Evolutionary conservation across 1,139 yeast genomes (phyloP), one percentile per base, ranked within the genome.

Genomic region (Debaryomyces subglobosus): DNA sequence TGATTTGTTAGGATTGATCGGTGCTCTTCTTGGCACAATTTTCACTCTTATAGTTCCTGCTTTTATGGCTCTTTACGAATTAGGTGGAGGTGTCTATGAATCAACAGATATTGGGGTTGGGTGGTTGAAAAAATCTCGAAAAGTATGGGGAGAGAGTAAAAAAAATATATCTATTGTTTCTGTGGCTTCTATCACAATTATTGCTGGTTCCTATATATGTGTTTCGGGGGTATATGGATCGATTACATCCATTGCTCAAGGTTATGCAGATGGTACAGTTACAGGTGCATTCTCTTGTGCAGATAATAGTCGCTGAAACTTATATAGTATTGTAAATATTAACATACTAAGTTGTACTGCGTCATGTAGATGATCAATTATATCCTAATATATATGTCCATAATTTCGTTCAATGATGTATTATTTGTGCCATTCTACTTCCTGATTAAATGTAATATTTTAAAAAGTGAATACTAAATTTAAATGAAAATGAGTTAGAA

Each of bases 1-100:
- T 20, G 56, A 53, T 45, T 52, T 53, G 37, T 43, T 46, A 30
- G 41, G 41, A 18, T 43, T 46, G 32, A 43, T 46, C 12, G 49
- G 49, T 15, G 42, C 49, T 7, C 48, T 52, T 36, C 43, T 52
- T 24, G 56, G 56, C 3, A 39, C 56, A 20, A 20, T 34, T 21
- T 53, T 52, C 33, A 44, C 53, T 3, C 45, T 53, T 24, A 52
- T 53, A 18, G 15, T 53, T 32, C 56, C 56, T n/a, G 55, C 47
- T 2, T 48, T 43, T 25, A 36, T 53, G 52, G 54, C 49, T 7
- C 36, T 53, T 33, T 51, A 45, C 20, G 52, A 51, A 39, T 39
- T 45, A 25, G 39, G 32, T 30, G 21, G 12, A 12, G 32, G 23
- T 3, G 7, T 29, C 13, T 5, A 34, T 20, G 41, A 25, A 6